Evolutionary conservation across 768 basidiomycete genomes (phyloP).

Genomic region (Leccinum boreale): DNA sequence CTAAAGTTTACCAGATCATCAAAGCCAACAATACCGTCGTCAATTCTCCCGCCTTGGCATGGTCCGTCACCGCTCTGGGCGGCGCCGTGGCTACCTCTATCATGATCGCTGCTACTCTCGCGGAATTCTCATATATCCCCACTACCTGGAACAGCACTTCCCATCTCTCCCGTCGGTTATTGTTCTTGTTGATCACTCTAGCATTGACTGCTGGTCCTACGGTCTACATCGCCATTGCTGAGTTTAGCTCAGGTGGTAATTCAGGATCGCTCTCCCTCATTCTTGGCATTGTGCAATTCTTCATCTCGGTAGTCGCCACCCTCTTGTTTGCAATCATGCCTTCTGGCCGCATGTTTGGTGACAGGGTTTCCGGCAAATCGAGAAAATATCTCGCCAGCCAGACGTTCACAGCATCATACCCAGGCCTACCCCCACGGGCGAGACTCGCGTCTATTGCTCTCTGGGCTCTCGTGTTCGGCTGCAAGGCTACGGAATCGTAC

Average conservation of each 20-base stretch:
- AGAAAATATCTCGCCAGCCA: constrained; percentile 98
- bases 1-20: constrained; percentile 68
- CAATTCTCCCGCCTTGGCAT: constrained; percentile 75
- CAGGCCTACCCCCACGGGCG: constrained; percentile 54
- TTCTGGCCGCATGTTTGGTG: constrained; percentile 98
- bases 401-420: constrained; percentile 97
- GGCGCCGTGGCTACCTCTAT: constrained; percentile 95
- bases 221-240: constrained; percentile 88
- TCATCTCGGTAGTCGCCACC: constrained; percentile 83
- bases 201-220: constrained; percentile 91
- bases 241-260: constrained; percentile 51
- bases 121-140: constrained; percentile 97
- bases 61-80: constrained; percentile 92
- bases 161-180: constrained; percentile 85
- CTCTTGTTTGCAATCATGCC: constrained; percentile 89
- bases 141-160: constrained; percentile 99
- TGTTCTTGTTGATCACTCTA: constrained; percentile 89
- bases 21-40: constrained; percentile 35
- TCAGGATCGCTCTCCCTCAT: constrained; percentile 80
- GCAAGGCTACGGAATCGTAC: constrained; percentile 97
- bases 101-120: constrained; percentile 92
- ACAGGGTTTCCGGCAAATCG: constrained; percentile 91
- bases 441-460: constrained; percentile 78
- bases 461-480: constrained; percentile 92
- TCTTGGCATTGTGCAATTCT: constrained; percentile 95